Base-by-base conservation (phyloP, 2,329 filamentous ascomycete species). In the Colletotrichum sublineola region DNA sequence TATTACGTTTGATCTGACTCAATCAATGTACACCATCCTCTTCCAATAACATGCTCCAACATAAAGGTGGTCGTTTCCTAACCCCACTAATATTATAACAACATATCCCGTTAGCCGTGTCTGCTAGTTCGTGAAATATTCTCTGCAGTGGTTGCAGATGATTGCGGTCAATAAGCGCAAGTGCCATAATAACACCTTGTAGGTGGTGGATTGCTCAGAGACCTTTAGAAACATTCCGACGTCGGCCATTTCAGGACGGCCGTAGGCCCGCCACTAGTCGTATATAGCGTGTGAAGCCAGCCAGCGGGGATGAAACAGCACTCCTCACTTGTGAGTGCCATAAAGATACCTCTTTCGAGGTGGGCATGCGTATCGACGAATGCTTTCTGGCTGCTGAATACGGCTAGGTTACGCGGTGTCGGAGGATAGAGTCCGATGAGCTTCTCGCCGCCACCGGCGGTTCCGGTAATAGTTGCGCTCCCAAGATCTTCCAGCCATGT, bases 71-170 rank as follows among this genome's bases (percentile, higher is more conserved):
- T 12, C 3, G 8, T 48, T 9, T 24, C 9, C n/a, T 24, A 5
- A n/a, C 9, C 44, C 7, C 24, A 48, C 46, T 1, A 24, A 1
- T 20, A 24, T 2, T 3, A 12, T 48, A 12, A 48, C 20, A 6
- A 5, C n/a, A 12, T 24, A 48, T 24, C 24, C 20, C 20, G 11
- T 24, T 24, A 6, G 4, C 46, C 46, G n/a, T 24, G 5, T 12
- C 5, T 0, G n/a, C n/a, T 12, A 4, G 9, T 24, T 11, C 1
- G 5, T 24, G n/a, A 12, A 12, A 1, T 46, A 8, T 2, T 46
- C 5, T n/a, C 12, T 48, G 18, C 9, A 5, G 9, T 24, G 3
- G 20, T 48, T 12, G 20, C n/a, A 48, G 20, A 48, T 24, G 5
- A 24, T 4, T n/a, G 46, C 20, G 1, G n/a, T 5, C 8, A 24